Conservation (phyloP, 2,329 filamentous ascomycete species). For the Colletotrichum nymphaeae region DNA sequence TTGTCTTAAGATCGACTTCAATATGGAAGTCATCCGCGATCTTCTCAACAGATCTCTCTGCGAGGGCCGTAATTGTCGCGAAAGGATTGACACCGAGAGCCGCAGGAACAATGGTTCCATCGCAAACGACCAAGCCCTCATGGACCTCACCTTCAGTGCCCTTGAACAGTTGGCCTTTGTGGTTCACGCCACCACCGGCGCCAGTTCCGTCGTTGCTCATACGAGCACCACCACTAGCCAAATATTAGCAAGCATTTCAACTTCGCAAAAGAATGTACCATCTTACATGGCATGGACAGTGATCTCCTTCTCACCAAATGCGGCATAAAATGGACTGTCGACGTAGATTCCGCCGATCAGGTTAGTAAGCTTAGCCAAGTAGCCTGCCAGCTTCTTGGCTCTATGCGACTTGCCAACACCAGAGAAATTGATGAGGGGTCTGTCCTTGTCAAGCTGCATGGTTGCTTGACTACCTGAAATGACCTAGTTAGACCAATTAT, state of each 20-base stretch:
- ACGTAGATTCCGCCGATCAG: constrained; percentile 70
- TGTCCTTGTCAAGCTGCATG: constrained; percentile 68
- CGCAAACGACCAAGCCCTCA: constrained; percentile 69
- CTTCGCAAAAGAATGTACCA: background rate
- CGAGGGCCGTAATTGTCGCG: constrained; percentile 76
- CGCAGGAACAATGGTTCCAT: constrained; percentile 70
- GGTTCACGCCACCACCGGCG: constrained; percentile 68
- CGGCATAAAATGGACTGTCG: constrained; percentile 66
- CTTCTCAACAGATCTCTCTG: constrained; percentile 70
- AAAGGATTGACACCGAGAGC: constrained; percentile 75
- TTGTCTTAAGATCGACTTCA: constrained; percentile 57
- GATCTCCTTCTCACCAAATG: constrained; percentile 66
- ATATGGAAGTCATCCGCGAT: constrained; percentile 55
- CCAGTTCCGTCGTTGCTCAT: constrained; percentile 71
- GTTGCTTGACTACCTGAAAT: constrained; percentile 64
- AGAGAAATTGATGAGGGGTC: constrained; percentile 68
- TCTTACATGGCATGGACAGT: constrained; percentile 73
- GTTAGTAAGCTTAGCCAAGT: constrained; percentile 65
- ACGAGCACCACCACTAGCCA: constrained; percentile 62
- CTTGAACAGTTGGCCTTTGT: constrained; percentile 69
- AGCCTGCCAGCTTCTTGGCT: constrained; percentile 62
- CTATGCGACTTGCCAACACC: constrained; percentile 68
- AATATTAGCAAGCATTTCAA: background rate
- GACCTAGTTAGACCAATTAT: background rate
- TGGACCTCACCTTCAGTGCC: constrained; percentile 63